Base-by-base conservation (phyloP, 2,329 filamentous ascomycete species). In the Corniculantispora saksenae region DNA sequence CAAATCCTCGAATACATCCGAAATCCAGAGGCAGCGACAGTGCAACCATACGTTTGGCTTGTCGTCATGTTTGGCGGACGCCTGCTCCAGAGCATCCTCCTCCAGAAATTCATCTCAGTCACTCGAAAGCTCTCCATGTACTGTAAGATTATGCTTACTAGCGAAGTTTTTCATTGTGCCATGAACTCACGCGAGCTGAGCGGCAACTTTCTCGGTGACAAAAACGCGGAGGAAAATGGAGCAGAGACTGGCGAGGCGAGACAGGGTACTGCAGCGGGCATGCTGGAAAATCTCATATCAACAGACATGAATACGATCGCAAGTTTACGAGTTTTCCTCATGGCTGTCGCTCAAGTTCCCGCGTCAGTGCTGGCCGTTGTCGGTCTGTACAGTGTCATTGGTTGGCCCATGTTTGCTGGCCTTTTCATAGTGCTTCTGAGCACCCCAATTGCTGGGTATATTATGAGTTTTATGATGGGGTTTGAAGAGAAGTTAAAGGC, bases 271-370 rank as follows among this genome's bases (percentile, higher is more conserved):
- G 82, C 84, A 3, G 79, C 83, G 8, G 83, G 84, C 17, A 78
- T 82, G 25, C 72, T 86, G 47, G 82, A 83, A 12, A 87, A 85
- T 63, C 77, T 88, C 58, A 86, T 87, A 81, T 82, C 84, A 5
- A 83, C 83, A 29, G 85, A 88, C 69, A 78, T 87, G 15, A 84
- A 87, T 61, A 82, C 83, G n/a, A 79, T 88, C 35, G 83, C 78
- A 35, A 84, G 87, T 67, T 73, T 86, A 5, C 74, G 86, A 45
- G 75, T 83, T 53, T 76, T 82, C 15, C 63, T 73, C 3, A 74
- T 81, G 47, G 82, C 83, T 10, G 74, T 82, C 3, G 79, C 84
- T 2, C 72, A 54, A 21, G 45, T 64, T 23, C 48, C 63, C 79
- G 81, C 83, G 12, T 82, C 82, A 7, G 68, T 78, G 15, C 73